phyloP scores from a whole-genome alignment of 2,329 filamentous ascomycete genomes.

The Apiospora saccharicola region DNA sequence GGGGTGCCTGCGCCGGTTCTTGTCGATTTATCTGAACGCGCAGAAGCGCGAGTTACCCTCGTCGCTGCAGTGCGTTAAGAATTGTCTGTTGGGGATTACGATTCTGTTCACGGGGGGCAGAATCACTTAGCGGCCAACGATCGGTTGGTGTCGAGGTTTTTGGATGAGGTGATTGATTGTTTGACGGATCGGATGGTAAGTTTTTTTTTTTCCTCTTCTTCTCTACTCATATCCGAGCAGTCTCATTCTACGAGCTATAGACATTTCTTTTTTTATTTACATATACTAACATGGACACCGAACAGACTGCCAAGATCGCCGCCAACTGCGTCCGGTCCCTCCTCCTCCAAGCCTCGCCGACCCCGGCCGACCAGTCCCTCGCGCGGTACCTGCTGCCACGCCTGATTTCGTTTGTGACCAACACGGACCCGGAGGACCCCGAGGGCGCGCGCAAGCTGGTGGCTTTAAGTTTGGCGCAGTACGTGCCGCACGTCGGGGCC shows the following conservation, averaged over 20 bases:
- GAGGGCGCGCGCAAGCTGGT: constrained; percentile 77
- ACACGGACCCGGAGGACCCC: constrained; percentile 77
- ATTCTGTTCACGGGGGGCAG: constrained; percentile 85
- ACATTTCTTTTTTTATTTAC: constrained; percentile 28
- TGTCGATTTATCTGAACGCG: constrained; percentile 78
- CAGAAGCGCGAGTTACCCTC: constrained; percentile 78
- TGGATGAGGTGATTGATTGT: constrained; percentile 86
- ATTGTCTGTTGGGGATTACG: constrained; percentile 85
- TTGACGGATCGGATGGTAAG: constrained; percentile 76
- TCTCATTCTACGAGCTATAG: constrained; percentile 29
- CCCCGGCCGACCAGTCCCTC: constrained; percentile 75
- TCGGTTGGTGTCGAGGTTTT: constrained; percentile 74
- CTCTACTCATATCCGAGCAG: too few species aligned
- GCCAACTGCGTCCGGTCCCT: constrained; percentile 89
- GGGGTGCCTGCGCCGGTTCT: constrained; percentile 81
- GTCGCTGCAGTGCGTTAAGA: constrained; percentile 89
- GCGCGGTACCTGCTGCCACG: constrained; percentile 77
- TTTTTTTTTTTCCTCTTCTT: not conserved
- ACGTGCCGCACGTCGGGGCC: constrained; percentile 59
- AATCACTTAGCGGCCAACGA: constrained; percentile 79
- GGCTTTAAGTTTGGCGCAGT: constrained; percentile 78
- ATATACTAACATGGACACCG: not conserved
- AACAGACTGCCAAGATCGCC: constrained; percentile 84
- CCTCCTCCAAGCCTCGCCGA: constrained; percentile 70
- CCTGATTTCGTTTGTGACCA: constrained; percentile 77